Evolutionary conservation across 2,329 filamentous ascomycete genomes (phyloP).

Genomic region (Penicillium sp.): DNA sequence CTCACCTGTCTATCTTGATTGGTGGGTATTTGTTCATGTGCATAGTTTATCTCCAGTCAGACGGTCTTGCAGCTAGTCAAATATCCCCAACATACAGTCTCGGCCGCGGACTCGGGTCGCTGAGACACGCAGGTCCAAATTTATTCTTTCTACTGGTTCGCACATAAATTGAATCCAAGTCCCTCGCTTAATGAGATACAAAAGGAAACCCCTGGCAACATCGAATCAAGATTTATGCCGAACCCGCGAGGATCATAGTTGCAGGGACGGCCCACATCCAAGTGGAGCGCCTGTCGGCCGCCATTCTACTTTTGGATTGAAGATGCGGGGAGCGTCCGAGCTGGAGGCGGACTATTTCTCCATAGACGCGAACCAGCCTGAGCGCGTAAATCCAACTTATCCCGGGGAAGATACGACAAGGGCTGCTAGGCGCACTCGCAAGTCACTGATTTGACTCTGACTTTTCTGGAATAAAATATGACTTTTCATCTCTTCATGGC

Average conservation of each 20-base stretch:
- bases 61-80: background rate
- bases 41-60: background rate
- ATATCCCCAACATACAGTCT: background rate
- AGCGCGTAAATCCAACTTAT: background rate
- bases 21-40: constrained; percentile 2
- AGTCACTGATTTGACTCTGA: too few relatives aligned
- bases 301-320: constrained; percentile 6
- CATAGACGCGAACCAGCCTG: background rate
- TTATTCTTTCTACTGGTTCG: background rate
- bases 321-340: constrained; percentile 3
- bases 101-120: background rate
- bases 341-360: background rate
- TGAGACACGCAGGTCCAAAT: background rate
- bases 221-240: constrained; percentile 7
- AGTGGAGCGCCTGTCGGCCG: constrained; percentile 1
- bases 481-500: constrained; percentile 1
- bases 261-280: background rate
- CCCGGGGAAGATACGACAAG: background rate
- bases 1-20: constrained; percentile 48
- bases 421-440: background rate
- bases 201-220: background rate
- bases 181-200: background rate
- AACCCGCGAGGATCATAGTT: constrained; percentile 7
- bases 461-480: too few relatives aligned
- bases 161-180: background rate